phyloP scores from a whole-genome alignment of 441 rosid species.

The Kokia cookei region DNA sequence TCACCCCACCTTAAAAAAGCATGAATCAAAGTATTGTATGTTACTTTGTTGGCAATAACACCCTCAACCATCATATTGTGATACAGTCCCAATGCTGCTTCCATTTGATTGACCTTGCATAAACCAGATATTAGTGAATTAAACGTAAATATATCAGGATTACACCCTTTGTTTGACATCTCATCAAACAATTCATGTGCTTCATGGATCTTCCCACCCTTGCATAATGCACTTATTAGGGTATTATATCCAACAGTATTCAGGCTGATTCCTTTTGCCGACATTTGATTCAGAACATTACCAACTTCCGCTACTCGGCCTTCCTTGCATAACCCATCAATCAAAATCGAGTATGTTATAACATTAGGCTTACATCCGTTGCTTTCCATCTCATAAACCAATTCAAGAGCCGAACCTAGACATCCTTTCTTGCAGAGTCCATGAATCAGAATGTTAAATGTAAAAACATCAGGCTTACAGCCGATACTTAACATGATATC shows the following conservation, averaged over 20 bases:
- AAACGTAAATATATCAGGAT: conserved; percentile 74
- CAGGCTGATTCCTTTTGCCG: conserved; percentile 41
- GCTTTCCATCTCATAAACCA: conserved; percentile 42
- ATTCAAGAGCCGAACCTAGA: conserved; percentile 51
- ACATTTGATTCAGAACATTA: conserved; percentile 44
- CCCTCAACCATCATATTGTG: conserved; percentile 73
- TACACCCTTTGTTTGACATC: conserved; percentile 77
- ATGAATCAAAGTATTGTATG: conserved; percentile 68
- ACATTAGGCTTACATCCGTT: conserved; percentile 61
- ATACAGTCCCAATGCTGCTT: conserved; percentile 53
- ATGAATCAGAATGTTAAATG: conserved; percentile 54
- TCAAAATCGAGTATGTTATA: conserved; percentile 52
- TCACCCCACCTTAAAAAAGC: conserved; percentile 54
- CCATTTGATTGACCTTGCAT: conserved; percentile 48
- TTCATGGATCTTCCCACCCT: conserved; percentile 42
- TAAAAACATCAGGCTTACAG: conserved; percentile 46
- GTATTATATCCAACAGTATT: conserved; percentile 76
- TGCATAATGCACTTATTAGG: conserved; percentile 56
- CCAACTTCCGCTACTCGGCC: conserved; percentile 52
- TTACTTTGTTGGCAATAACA: conserved; percentile 69
- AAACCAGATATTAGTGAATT: conserved; percentile 68
- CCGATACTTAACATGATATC: conserved; percentile 29
- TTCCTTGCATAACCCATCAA: conserved; percentile 65
- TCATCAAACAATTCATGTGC: conserved; percentile 47
- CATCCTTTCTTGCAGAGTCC: conserved; percentile 70